Evolutionary conservation across 345 rosid genomes (phyloP).

Genomic region (Boechera divaricarpa): DNA sequence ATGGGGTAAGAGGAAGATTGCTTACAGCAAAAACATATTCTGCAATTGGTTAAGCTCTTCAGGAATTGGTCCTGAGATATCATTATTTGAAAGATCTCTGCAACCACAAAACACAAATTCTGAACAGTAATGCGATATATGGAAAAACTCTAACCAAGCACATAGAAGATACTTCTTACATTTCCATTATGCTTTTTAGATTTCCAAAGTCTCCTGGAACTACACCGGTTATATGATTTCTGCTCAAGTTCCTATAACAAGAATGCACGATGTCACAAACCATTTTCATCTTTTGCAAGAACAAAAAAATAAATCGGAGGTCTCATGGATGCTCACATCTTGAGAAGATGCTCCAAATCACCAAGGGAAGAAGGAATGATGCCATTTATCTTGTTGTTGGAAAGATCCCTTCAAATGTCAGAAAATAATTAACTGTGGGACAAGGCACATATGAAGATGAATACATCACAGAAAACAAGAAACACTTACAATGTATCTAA

Average conservation of each 20-base stretch:
- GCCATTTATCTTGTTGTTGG: constrained; percentile 80
- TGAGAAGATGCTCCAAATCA: constrained; percentile 93
- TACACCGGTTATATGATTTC: constrained; percentile 68
- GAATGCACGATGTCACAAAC: constrained; percentile 2
- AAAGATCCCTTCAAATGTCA: constrained; percentile 69
- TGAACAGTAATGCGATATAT: constrained; percentile 26
- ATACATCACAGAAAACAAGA: constrained; percentile 5
- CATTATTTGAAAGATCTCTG: constrained; percentile 93
- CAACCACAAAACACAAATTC: constrained; percentile 36
- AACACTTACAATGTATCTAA: constrained; percentile 84
- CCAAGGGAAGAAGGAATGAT: constrained; percentile 89
- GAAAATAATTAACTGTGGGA: constrained; percentile 1
- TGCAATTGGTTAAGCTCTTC: constrained; percentile 83
- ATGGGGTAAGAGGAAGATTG: constrained; percentile 3
- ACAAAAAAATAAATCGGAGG: neutral
- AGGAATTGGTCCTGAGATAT: constrained; percentile 79
- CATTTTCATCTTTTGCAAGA: neutral
- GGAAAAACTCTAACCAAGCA: neutral
- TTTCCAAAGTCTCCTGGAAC: constrained; percentile 92
- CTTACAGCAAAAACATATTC: constrained; percentile 73
- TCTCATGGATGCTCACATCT: constrained; percentile 64
- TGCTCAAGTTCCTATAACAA: constrained; percentile 75
- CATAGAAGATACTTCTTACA: constrained; percentile 55
- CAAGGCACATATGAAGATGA: constrained; percentile 15
- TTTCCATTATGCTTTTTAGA: constrained; percentile 86